Evolutionary conservation across 2,329 filamentous ascomycete genomes (phyloP), one percentile per base, ranked within the genome.

Genomic region (Bipolaris gigantea): DNA sequence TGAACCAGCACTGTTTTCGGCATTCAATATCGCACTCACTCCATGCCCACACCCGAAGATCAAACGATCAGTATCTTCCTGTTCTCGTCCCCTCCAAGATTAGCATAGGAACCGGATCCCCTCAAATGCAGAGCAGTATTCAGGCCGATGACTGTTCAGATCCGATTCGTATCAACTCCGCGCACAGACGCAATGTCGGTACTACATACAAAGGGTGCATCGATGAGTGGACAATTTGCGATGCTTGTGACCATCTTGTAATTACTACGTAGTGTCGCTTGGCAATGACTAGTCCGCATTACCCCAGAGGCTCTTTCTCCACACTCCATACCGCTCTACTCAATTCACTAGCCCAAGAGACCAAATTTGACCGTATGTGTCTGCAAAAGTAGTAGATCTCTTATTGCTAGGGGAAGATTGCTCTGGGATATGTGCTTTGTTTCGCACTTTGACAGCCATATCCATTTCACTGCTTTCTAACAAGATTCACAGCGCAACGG

Each of bases 301-400:
- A 54, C 51, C 51, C 51, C 51, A 54, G 51, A 50, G 15, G 40
- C 16, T 43, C 40, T 40, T 45, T 54, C 51, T 54, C 46, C 51
- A 50, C 51, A 50, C 51, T 41, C 51, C 51, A 41, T 35, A 6
- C 34, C 40, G 34, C 27, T 39, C 27, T 27, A 35, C 39, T 27
- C 21, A 33, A 45, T 8, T 8, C 11, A 35, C 13, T 16, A 30
- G 11, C 5, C 15, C 25, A 44, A 32, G 18, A 30, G 21, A 21
- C 30, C 4, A n/a, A 13, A 5, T n/a, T 33, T 9, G 5, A 6
- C 43, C 15, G 27, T 16, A 5, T 2, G 5, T 5, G 6, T 10
- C 11, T 15, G 7, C n/a, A 13, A 23, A 30, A 7, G 34, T 21
- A 1, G 8, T 1, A n/a, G 6, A 19, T 16, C 7, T 2, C 4